Conservation (phyloP, 2,329 filamentous ascomycete species). For the Drechslerella coelobrocha region DNA sequence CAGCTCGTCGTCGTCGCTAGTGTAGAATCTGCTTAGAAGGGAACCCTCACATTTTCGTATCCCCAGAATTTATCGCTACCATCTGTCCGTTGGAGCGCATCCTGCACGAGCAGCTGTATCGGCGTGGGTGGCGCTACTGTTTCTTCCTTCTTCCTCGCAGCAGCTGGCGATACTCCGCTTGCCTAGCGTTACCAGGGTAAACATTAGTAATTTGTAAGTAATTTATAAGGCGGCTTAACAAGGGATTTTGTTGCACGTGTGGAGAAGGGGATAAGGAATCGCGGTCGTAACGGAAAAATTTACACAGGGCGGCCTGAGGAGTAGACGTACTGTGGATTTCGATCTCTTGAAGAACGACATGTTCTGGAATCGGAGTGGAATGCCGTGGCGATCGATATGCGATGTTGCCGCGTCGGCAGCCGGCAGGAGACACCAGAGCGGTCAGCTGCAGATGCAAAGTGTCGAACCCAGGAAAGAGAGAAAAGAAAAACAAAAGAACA, state of each 20-base stretch:
- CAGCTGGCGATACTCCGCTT: conserved; percentile 36
- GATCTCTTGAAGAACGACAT: conserved; percentile 50
- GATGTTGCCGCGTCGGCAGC: conserved; percentile 48
- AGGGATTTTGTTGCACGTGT: neutral
- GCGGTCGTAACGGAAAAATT: neutral
- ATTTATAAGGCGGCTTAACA: neutral
- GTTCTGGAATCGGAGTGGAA: conserved; percentile 14
- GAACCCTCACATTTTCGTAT: conserved; percentile 83
- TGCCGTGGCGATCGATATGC: conserved; percentile 25
- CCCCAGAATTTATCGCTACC: conserved; percentile 98
- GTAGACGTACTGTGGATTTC: conserved; percentile 44
- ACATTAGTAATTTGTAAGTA: neutral
- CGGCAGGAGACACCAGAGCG: conserved; percentile 33
- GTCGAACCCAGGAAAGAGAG: neutral
- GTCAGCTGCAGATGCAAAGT: conserved; percentile 32
- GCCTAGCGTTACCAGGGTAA: conserved; percentile 27
- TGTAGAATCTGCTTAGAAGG: conserved; percentile 2
- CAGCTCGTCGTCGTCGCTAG: conserved; percentile 17
- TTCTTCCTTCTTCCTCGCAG: conserved; percentile 47
- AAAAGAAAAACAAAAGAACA: too few species aligned
- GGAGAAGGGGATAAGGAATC: neutral
- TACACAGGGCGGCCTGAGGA: neutral
- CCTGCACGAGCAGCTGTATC: conserved; percentile 75
- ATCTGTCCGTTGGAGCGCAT: conserved; percentile 80
- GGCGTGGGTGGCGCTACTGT: conserved; percentile 40